Evolutionary conservation across 2,329 filamentous ascomycete genomes (phyloP), one percentile per base, ranked within the genome.

Genomic region (Xylaria sp.): DNA sequence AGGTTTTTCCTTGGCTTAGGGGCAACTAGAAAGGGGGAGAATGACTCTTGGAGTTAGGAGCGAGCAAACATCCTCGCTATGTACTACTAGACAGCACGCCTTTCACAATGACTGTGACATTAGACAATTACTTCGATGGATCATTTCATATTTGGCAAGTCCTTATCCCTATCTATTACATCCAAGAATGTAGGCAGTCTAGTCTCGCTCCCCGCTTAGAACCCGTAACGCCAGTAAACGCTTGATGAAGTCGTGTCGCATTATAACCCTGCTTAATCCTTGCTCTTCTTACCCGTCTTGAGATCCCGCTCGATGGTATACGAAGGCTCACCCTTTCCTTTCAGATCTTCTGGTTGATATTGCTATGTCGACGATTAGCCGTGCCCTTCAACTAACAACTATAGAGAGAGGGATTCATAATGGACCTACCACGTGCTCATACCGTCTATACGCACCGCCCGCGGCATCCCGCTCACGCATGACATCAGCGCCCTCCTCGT

Each of bases 401-500:
- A 57, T 25, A 52, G 43, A n/a, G 48, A 10, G 12, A 25, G 28
- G 15, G 30, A 57, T 50, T 25, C 7, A 45, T 9, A n/a, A 6
- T 12, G 9, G 15, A 85, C 90, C 80, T 84, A 96, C 93, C 72
- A 92, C 78, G 58, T 89, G 89, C 4, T 90, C 87, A 83, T 89
- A 95, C 55, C 93, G 87, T 81, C 89, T 91, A 77, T 96, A 97
- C 15, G 91, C 85, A n/a, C 90, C 92, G 18, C 92, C 92, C 0
- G 81, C 77, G 3, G 88, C 87, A 68, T 91, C 88, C 0, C 82
- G 80, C 74, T 95, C 93, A 58, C 90, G 85, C 91, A 94, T 94
- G 77, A 97, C 83, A 75, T 97, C 93, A 2, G 90, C 86, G n/a
- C 94, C 94, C 76, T 97, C 94, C 74, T 93, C 84, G 75, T 97